Evolutionary conservation across 805 yeast species (phyloP), one percentile per base, ranked within the genome.

Genomic region (Metschnikowia cerradonensis): DNA sequence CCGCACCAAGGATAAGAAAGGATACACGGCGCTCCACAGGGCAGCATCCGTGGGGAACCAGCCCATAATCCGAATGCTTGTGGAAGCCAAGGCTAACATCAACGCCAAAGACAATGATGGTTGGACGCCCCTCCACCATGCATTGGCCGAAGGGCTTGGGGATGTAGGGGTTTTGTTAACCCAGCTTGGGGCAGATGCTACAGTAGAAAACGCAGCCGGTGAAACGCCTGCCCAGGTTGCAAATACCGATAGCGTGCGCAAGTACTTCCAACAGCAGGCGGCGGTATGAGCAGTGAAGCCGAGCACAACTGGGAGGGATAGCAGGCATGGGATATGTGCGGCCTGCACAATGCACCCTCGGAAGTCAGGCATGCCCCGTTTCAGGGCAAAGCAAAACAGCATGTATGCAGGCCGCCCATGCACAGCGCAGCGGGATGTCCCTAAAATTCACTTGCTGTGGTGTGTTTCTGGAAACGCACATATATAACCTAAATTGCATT

Each of bases 91-190:
- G 43, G 80, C 85, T 0, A 86, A 88, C 7, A 64, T 90, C 20
- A 87, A 90, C 59, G 75, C 84, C 3, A 78, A 79, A 36, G 97
- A 91, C 62, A 56, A 57, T 11, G 76, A 77, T 48, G 94, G 96
- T 0, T 89, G 94, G 90, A 86, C 96, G 0, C 83, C 96, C 1
- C 65, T 92, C 52, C 96, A 89, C 65, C 96, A 89, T 67, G 96
- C 97, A 0, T 68, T 86, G 50, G 90, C 96, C 0, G 98, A 91
- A 67, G 97, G 96, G 0, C 84, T 84, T 59, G 90, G 86, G 1
- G 96, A 88, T 52, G 80, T 81, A 10, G 96, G 88, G 0, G 72
- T 82, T 1, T 60, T 72, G 33, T 68, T 91, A 43, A 82, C 84
- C 1, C 73, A 76, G 47, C 70, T 76, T 4, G 92, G 92, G 0